A percentile compares a stretch with the other conserved stretches of the same genome.
Evolutionary conservation across 148 eudicot genomes (phyloP).

Genomic region (Pharnaceum exiguum): DNA sequence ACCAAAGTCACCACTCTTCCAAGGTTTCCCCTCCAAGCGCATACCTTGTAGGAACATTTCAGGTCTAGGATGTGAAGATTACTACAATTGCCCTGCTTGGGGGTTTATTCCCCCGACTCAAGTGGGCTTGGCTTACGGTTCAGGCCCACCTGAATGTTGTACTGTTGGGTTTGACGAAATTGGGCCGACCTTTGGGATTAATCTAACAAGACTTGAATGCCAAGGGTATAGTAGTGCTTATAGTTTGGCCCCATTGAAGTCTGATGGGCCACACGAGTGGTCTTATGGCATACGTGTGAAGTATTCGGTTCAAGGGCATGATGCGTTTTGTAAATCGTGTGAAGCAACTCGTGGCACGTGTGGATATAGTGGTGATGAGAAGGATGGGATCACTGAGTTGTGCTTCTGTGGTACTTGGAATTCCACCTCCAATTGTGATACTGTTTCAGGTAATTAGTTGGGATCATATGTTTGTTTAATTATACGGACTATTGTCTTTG

Average conservation of each 20-base stretch:
- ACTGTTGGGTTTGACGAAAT: constrained; percentile 54
- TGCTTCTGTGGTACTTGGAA: constrained; percentile 86
- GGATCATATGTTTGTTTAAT: too few relatives aligned
- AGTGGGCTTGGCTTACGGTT: constrained; percentile 43
- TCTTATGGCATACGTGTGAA: constrained; percentile 86
- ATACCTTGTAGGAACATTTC: constrained; percentile 74
- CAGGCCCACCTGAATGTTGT: constrained; percentile 84
- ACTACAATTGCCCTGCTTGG: constrained; percentile 84
- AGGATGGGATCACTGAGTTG: constrained; percentile 30
- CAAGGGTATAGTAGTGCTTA: constrained; percentile 83
- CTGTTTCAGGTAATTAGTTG: constrained; percentile 29
- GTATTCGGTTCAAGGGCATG: constrained; percentile 64
- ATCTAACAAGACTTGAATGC: constrained; percentile 54
- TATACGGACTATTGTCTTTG: too few relatives aligned
- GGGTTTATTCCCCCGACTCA: constrained; percentile 38
- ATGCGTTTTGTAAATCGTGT: constrained; percentile 61
- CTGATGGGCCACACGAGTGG: constrained; percentile 72
- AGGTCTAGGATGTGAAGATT: constrained; percentile 90
- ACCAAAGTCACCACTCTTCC: constrained; percentile 59
- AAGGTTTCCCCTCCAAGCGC: constrained; percentile 72
- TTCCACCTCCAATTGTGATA: constrained; percentile 84
- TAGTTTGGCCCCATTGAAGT: constrained; percentile 52
- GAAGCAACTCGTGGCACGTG: constrained; percentile 91
- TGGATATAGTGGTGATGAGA: constrained; percentile 49
- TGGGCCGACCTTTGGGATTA: constrained; percentile 35